Percentiles rank a stretch among this genome's conserved stretches.
phyloP scores from a whole-genome alignment of 805 yeast species.

The Henningerozyma blattae region DNA sequence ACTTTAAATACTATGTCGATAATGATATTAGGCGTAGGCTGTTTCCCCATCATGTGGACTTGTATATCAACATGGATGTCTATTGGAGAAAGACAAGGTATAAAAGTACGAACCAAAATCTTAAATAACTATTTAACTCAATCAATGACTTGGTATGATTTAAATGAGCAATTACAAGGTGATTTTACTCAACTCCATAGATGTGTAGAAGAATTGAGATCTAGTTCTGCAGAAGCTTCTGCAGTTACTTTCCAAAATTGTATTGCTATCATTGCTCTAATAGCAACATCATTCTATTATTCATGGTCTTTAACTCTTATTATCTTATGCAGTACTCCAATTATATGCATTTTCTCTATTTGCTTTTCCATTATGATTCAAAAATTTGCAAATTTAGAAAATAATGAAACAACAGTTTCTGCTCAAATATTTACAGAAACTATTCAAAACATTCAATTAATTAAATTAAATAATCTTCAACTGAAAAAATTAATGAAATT shows the following conservation, averaged over 20 bases:
- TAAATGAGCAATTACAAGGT: constrained; percentile 44
- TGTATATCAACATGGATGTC: constrained; percentile 51
- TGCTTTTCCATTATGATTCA: constrained; percentile 41
- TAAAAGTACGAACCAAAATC: constrained; percentile 38
- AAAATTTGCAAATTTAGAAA: constrained; percentile 41
- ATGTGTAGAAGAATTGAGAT: constrained; percentile 60
- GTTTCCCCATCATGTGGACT: constrained; percentile 36
- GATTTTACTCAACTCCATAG: constrained; percentile 53
- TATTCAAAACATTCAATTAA: constrained; percentile 43
- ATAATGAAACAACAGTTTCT: constrained; percentile 39
- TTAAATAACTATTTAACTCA: constrained; percentile 32
- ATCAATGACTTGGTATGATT: constrained; percentile 53
- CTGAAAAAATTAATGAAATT: constrained; percentile 37
- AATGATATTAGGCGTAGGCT: constrained; percentile 35
- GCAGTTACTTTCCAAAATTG: constrained; percentile 44
- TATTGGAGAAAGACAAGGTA: constrained; percentile 61
- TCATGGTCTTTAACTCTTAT: constrained; percentile 83
- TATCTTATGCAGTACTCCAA: constrained; percentile 62
- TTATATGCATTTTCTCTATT: constrained; percentile 39
- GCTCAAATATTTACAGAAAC: constrained; percentile 64
- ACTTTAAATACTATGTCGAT: constrained; percentile 30
- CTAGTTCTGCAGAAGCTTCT: constrained; percentile 54
- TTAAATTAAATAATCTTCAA: constrained; percentile 51
- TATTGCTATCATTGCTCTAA: constrained; percentile 40
- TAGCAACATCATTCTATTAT: constrained; percentile 55